Conservation (phyloP, 1,284 basidiomycete species). For the Ceratobasidium sp. region DNA sequence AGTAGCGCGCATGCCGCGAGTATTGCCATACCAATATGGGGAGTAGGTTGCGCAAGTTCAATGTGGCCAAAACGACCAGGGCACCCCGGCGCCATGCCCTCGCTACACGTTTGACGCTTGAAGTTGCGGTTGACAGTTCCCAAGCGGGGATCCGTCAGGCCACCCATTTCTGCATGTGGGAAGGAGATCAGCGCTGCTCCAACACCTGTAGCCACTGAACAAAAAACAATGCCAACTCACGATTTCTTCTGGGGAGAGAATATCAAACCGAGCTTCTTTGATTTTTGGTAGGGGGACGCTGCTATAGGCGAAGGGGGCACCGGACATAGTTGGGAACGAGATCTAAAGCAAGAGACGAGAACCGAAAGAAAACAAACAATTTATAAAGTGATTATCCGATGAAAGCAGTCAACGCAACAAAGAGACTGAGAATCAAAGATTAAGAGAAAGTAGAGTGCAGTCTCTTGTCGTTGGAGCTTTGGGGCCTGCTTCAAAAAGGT, state of each 20-base stretch:
- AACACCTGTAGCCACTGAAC: constrained; percentile 44
- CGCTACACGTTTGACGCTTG: constrained; percentile 99
- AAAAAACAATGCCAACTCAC: constrained; percentile 68
- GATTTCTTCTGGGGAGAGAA: constrained; percentile 99
- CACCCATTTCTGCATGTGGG: constrained; percentile 84
- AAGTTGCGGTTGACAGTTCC: constrained; percentile 99
- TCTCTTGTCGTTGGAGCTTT: constrained; percentile 18
- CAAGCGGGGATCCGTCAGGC: constrained; percentile 97
- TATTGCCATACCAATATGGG: constrained; percentile 81
- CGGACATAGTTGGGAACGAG: constrained; percentile 27
- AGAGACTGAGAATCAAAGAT: constrained; percentile 9
- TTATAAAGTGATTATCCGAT: constrained; percentile 36
- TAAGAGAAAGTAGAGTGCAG: constrained; percentile 23
- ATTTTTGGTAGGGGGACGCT: constrained; percentile 94
- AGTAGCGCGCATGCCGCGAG: constrained; percentile 14
- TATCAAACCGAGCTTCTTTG: constrained; percentile 99
- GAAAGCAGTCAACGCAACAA: constrained; percentile 31
- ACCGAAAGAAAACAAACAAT: constrained; percentile 28
- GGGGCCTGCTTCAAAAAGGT: neutral
- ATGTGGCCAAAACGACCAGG: constrained; percentile 99
- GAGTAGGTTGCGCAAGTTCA: constrained; percentile 95
- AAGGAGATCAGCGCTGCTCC: constrained; percentile 46
- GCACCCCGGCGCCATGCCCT: constrained; percentile 94
- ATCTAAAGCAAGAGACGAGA: constrained; percentile 22
- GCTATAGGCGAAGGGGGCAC: constrained; percentile 79